Evolutionary conservation across 2,329 filamentous ascomycete genomes (phyloP).

Genomic region (Monosporascus cannonballus): DNA sequence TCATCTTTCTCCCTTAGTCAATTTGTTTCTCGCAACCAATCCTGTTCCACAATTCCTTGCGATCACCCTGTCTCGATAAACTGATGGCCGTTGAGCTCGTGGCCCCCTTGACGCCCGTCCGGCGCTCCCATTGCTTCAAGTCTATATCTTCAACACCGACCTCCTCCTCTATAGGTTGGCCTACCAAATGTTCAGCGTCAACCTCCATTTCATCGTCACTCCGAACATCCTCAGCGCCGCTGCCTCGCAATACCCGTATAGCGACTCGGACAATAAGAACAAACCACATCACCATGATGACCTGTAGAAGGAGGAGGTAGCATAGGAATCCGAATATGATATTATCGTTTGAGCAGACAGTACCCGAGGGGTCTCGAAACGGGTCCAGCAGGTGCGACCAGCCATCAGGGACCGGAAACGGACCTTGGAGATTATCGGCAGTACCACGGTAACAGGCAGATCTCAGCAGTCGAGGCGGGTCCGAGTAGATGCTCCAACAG

Average conservation of each 20-base stretch:
- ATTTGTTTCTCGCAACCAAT: slow-evolving; percentile 76
- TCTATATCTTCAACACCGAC: slow-evolving; percentile 67
- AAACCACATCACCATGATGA: slow-evolving; percentile 80
- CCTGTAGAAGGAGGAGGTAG: slow-evolving; percentile 71
- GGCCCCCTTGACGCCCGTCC: slow-evolving; percentile 43
- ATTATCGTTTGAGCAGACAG: slow-evolving; percentile 70
- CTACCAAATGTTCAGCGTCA: slow-evolving; percentile 39
- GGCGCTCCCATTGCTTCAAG: slow-evolving; percentile 54
- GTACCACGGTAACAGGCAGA: slow-evolving; percentile 67
- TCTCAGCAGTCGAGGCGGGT: slow-evolving; percentile 55
- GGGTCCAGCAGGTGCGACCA: slow-evolving; percentile 63
- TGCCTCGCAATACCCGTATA: slow-evolving; percentile 67
- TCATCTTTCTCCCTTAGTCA: slow-evolving; percentile 22
- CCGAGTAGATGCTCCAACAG: slow-evolving; percentile 71
- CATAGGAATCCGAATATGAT: slow-evolving; percentile 72
- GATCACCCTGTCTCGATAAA: slow-evolving; percentile 61
- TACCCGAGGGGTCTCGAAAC: slow-evolving; percentile 63
- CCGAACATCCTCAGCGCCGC: slow-evolving; percentile 72
- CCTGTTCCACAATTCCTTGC: slow-evolving; percentile 71
- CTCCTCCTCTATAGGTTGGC: slow-evolving; percentile 58
- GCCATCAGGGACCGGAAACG: slow-evolving; percentile 42
- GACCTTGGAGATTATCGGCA: slow-evolving; percentile 46
- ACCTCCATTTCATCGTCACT: slow-evolving; percentile 69
- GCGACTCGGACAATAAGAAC: slow-evolving; percentile 77
- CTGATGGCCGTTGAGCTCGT: slow-evolving; percentile 51